Base-by-base conservation (phyloP, 495 filamentous ascomycete species). In the Daldinia bambusicola region DNA sequence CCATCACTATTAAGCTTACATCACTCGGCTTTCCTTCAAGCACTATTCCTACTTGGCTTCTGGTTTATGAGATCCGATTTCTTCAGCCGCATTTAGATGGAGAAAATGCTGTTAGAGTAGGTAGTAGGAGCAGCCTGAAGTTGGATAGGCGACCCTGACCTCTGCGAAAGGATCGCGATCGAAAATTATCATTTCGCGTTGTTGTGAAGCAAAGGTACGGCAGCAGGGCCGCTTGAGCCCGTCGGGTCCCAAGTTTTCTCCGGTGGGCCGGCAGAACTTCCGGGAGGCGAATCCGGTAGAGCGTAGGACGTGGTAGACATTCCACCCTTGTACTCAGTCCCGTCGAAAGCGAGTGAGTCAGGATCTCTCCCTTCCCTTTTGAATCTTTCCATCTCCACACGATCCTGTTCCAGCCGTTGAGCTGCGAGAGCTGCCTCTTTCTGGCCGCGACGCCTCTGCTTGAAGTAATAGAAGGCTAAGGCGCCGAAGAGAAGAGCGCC, bases 361-460 rank as follows among this genome's bases (percentile, higher is more conserved):
- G 82, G 82, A 71, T 85, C 69, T 40, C 82, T 65, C 30, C 83
- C 83, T 62, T 74, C 76, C 68, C 78, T 80, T 60, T 77, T 77
- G 76, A 82, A 89, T 55, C 85, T 84, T 74, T 89, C 81, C 64
- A 91, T 81, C 78, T 92, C 91, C n/a, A 84, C 79, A 6, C 87
- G 88, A 67, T 92, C 89, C 52, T 82, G 82, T 73, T 87, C 80
- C 63, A 80, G 84, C 50, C 83, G 81, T 61, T 85, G 82, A 59
- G 89, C 84, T 20, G 84, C 84, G 4, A 87, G 68, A 55, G 84
- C 85, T 31, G 86, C 85, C 74, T 94, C 91, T 30, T 81, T 81
- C 66, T 86, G 84, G 32, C 92, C 92, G 41, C 83, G 82, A 48
- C 88, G 84, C 55, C 92, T 85, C 76, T 93, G 90, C 50, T 83